These are phyloP conservation scores for Gnomoniopsis sp. DNA, from an alignment of 2,329 filamentous ascomycete species.

Conservation along the genomic window DNA sequence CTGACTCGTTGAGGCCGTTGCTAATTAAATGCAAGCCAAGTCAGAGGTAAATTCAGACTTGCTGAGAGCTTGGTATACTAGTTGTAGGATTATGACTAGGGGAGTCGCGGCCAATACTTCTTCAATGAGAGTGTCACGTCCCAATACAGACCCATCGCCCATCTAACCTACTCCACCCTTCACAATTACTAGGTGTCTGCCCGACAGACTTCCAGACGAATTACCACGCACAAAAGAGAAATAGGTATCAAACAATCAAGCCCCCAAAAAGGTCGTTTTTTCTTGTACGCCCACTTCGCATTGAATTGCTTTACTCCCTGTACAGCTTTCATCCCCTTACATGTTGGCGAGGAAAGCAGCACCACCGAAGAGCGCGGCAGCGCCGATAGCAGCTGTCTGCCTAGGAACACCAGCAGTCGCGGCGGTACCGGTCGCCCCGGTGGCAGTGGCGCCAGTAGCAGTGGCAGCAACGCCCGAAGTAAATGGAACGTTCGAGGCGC, in stretches of 20 bases:
- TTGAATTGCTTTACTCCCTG: not conserved
- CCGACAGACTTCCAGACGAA: not conserved
- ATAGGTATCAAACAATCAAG: not conserved
- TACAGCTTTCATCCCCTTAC: not conserved
- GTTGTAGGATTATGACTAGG: no score
- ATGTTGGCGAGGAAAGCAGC: conserved; percentile 8
- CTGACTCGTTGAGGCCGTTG: no score
- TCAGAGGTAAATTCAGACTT: no score
- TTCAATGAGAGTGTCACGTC: no score
- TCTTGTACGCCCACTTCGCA: no score
- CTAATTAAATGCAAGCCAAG: no score
- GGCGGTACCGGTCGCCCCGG: not conserved
- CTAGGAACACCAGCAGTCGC: not conserved
- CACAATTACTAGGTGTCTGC: conserved; percentile 34
- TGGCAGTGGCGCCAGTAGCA: not conserved
- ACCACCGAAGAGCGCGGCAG: conserved; percentile 12
- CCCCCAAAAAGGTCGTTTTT: not conserved
- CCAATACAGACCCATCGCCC: no score
- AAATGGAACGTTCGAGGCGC: conserved; percentile 17
- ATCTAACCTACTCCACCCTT: no score
- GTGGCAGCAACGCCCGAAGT: conserved; percentile 4
- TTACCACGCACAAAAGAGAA: not conserved
- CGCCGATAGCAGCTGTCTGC: conserved; percentile 12
- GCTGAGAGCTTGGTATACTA: no score
- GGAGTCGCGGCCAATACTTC: no score